A percentile compares a stretch with the other conserved stretches of the same genome.
phyloP scores from a whole-genome alignment of 2,329 filamentous ascomycete genomes.

The Ascochyta koolunga region DNA sequence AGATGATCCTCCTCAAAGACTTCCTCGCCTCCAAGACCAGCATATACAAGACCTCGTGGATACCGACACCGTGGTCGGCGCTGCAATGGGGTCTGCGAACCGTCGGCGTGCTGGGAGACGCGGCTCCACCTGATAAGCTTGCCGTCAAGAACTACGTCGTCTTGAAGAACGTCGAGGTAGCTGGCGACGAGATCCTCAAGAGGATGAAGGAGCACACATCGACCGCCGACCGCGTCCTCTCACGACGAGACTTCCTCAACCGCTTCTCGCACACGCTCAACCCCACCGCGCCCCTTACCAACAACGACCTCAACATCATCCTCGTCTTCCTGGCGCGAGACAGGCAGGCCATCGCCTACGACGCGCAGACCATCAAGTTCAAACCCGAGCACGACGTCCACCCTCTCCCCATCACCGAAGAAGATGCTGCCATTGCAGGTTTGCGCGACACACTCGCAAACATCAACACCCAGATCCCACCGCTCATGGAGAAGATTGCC shows the following conservation, averaged over 20 bases:
- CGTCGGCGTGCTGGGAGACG: slow-evolving; percentile 61
- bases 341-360: slow-evolving; percentile 75
- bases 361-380: slow-evolving; percentile 80
- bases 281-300: slow-evolving; percentile 34
- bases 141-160: slow-evolving; percentile 70
- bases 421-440: slow-evolving; percentile 82
- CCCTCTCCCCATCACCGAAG: slow-evolving; percentile 68
- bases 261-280: slow-evolving; percentile 41
- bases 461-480: slow-evolving; percentile 70
- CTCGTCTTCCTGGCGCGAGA: slow-evolving; percentile 61
- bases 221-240: slow-evolving; percentile 44
- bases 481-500: slow-evolving; percentile 62
- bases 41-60: slow-evolving; percentile 74
- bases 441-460: slow-evolving; percentile 74
- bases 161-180: slow-evolving; percentile 66
- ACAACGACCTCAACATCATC: slow-evolving; percentile 76
- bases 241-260: slow-evolving; percentile 42
- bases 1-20: slow-evolving; percentile 72
- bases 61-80: slow-evolving; percentile 71
- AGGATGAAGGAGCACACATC: slow-evolving; percentile 44
- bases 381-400: slow-evolving; percentile 51
- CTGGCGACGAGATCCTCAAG: slow-evolving; percentile 50
- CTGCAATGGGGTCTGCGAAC: slow-evolving; percentile 77
- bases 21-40: slow-evolving; percentile 71
- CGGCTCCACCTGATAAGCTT: slow-evolving; percentile 60